Base-by-base conservation (phyloP, 352 stramenopile genomes). In the Phytophthora pini region DNA sequence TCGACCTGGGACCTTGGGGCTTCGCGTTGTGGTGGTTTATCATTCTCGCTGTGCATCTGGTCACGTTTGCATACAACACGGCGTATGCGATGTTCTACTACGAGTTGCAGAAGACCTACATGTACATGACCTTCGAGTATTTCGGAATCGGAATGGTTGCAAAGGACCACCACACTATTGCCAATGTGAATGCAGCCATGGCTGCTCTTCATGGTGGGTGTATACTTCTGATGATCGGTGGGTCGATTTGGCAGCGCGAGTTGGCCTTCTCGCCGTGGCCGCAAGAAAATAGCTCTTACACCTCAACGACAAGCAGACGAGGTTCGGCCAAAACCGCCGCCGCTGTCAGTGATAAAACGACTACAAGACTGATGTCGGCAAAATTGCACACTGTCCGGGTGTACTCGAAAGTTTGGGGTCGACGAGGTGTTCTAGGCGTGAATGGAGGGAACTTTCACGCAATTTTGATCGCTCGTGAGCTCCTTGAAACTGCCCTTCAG, bases 41-140 rank as follows among this genome's bases (percentile, higher is more conserved):
- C 6, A 11, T 65, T 10, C 47, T 65, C 8, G 2, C 43, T 10
- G 49, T 68, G 6, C 49, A 56, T 32, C n/a, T 56, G 31, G 29
- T 53, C 15, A 67, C 54, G 12, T 55, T 55, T 22, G 67, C 49
- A 15, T 64, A 55, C n/a, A 61, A 60, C 6, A 39, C 49, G 13
- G 50, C 60, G 0, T 74, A 67, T 34, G 60, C 66, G 1, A 38
- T 70, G 27, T 67, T 70, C 36, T 74, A 74, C 36, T 49, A 39
- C 31, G 45, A 66, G 15, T 55, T 74, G n/a, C 7, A 49, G n/a
- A n/a, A 55, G 3, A 76, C 55, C 1, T 64, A 60, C 10, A 36
- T 70, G 17, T 61, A 66, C 26, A 10, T 32, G 17, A 60, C 53
- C 13, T 55, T 79, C 1, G 60, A 74, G 3, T 79, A 74, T 45